Base-by-base conservation (phyloP, 2,329 filamentous ascomycete species). In the Fusarium pseudonygamai region DNA sequence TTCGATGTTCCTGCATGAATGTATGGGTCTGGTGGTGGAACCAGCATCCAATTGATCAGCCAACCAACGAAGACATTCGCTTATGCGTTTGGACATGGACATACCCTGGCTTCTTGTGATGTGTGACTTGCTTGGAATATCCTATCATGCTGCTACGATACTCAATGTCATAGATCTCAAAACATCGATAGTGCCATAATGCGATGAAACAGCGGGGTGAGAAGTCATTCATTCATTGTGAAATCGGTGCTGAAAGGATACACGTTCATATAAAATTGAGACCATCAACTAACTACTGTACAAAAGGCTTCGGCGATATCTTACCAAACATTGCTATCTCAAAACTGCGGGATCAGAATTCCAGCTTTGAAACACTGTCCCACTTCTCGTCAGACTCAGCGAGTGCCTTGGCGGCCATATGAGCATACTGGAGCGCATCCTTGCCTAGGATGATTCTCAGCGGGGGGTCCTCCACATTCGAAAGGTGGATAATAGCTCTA, bases 301-400 rank as follows among this genome's bases (percentile, higher is more conserved):
- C 47, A 34, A 18, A 4, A 5, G 12, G n/a, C n/a, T n/a, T n/a
- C n/a, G n/a, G n/a, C n/a, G n/a, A n/a, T n/a, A n/a, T n/a, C n/a
- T n/a, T n/a, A n/a, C n/a, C 15, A 32, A 24, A 3, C 4, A 50
- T 24, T 3, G 16, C 4, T 5, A 7, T 18, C 6, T 20, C 12
- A 32, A 0, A 20, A 34, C 22, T 14, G 8, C 6, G 2, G 14
- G 2, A 10, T 50, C 16, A 73, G 2, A 74, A 39, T 1, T 74
- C 46, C 11, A 72, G 7, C n/a, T 49, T 73, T 0, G 72, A 73
- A 6, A 76, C 30, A 7, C 67, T 57, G 4, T 61, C 26, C 81
- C 80, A 82, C 59, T 80, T 80, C 55, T 77, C 72, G 32, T 82
- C 80, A 16, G 79, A 79, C 1, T 72, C 73, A 36, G 77, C 77